Conservation (phyloP, 176 grass and related monocot species). For the Cenchrus americanus region DNA sequence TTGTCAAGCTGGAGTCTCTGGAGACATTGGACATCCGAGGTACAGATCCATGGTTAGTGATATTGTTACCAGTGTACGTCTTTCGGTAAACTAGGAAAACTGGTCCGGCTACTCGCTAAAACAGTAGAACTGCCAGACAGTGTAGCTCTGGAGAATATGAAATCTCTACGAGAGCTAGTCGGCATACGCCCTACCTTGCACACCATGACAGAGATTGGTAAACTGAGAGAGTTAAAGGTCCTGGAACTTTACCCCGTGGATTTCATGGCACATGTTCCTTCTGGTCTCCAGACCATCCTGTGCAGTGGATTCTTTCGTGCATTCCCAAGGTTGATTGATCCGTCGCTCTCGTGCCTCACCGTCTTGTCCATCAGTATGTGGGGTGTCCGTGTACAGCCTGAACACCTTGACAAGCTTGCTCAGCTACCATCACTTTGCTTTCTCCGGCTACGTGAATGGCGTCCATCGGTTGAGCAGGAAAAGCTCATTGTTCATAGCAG, state of each 20-base stretch:
- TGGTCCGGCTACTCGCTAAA: neutral
- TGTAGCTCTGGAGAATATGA: neutral
- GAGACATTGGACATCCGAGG: slow-evolving; percentile 15
- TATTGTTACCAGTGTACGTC: neutral
- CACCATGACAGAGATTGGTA: neutral
- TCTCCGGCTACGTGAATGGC: too few species aligned
- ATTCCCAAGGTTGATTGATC: neutral
- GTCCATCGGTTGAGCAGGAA: too few species aligned
- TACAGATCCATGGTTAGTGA: neutral
- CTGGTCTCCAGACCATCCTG: neutral
- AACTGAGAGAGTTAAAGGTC: neutral
- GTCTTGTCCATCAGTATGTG: neutral
- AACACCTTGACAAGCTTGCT: slow-evolving; percentile 10
- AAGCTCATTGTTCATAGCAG: neutral
- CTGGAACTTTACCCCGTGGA: neutral
- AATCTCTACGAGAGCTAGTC: neutral
- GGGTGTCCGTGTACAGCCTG: neutral
- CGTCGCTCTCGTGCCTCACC: neutral
- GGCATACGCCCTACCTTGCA: neutral
- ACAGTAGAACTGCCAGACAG: neutral
- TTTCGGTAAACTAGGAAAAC: neutral
- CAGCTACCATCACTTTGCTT: neutral
- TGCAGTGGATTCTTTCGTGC: accelerated
- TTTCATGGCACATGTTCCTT: neutral
- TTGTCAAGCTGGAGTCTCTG: neutral